phyloP scores from a whole-genome alignment of 2,329 filamentous ascomycete genomes.

The Aspergillus brasiliensis region DNA sequence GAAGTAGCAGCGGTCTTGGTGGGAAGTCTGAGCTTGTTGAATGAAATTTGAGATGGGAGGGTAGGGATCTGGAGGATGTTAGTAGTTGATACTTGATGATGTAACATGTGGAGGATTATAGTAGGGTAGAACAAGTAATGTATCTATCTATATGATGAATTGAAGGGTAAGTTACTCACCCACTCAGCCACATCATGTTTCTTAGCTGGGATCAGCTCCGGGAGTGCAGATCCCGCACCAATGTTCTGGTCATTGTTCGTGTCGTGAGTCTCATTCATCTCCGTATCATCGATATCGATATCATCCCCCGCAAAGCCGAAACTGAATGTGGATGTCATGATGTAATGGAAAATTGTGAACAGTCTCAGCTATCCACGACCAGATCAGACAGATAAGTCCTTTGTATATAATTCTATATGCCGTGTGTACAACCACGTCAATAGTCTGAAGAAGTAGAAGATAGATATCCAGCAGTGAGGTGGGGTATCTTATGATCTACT shows the following conservation, averaged over 20 bases:
- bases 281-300: conserved; percentile 52
- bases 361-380: not conserved
- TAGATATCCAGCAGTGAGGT: not conserved
- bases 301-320: conserved; percentile 64
- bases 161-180: conserved; percentile 41
- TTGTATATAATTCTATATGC: too few species aligned
- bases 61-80: conserved; percentile 48
- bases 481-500: not conserved
- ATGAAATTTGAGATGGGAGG: conserved; percentile 63
- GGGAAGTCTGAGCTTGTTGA: conserved; percentile 54
- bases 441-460: not conserved
- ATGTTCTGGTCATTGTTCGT: conserved; percentile 11
- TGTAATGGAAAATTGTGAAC: not conserved
- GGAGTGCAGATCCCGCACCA: conserved; percentile 23
- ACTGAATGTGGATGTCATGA: conserved; percentile 46
- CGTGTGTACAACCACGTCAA: too few species aligned
- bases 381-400: too few species aligned
- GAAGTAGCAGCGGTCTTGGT: conserved; percentile 37
- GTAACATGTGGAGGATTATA: too few species aligned
- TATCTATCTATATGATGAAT: not conserved
- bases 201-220: conserved; percentile 37
- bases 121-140: not conserved
- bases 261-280: conserved; percentile 25
- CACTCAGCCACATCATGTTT: conserved; percentile 51
- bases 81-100: conserved; percentile 11